Evolutionary conservation across 2,329 filamentous ascomycete species (phyloP), one percentile per base, ranked within the genome.

Genomic region (Epichloe festucae): DNA sequence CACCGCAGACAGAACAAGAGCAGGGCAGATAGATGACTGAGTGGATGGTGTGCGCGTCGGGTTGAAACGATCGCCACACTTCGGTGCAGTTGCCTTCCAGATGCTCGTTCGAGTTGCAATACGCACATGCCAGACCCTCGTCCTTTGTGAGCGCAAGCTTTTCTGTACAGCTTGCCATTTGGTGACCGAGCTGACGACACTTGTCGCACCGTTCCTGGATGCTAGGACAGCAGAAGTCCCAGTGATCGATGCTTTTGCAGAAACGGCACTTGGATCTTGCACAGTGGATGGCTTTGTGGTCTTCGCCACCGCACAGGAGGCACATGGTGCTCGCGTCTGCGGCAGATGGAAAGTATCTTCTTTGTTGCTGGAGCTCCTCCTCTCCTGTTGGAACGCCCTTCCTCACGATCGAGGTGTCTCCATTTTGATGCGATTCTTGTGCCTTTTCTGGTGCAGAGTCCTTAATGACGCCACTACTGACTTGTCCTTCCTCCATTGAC

Each of bases 131-230:
- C 46, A 75, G 67, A 21, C 73, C 72, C 51, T 82, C 79, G 15
- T 72, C 72, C 55, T 73, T 74, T 15, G 73, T 67, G 48, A 75
- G 57, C 3, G 65, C 63, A 42, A 85, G 70, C 54, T 79, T 79
- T 55, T 84, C 79, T 2, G 65, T 59, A 60, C 84, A 88, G 7
- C 66, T 57, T 1, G 64, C 58, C 17, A 67, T 64, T 48, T 60
- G 58, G 59, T 89, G 85, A 10, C 84, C 84, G 43, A 76, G 69
- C 63, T 83, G 77, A 46, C 72, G 74, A 64, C 85, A 88, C 60
- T 79, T 81, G 47, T 58, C 61, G 61, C 80, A 84, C 54, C 77
- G 72, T 44, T 53, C n/a, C 36, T 64, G 63, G 36, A 69, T 70
- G 5, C 65, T 67, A 11, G 78, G 75, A 56, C 81, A 84, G 50